Evolutionary conservation across 2,329 filamentous ascomycete species (phyloP).

Genomic region (Capronia americana): DNA sequence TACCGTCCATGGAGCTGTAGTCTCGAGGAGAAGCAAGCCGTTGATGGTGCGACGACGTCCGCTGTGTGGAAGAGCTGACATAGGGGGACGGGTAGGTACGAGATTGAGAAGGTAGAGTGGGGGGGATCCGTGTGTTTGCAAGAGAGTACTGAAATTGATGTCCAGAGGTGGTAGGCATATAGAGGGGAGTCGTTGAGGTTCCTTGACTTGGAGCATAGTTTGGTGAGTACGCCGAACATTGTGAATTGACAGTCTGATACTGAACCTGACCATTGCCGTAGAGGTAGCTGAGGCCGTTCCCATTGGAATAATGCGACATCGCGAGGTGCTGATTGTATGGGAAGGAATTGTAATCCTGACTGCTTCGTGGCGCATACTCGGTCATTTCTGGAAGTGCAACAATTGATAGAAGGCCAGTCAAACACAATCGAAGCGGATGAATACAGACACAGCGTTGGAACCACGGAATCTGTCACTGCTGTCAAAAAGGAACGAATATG

Average conservation of each 20-base stretch:
- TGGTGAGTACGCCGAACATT: conserved; percentile 48
- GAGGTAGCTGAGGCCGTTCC: conserved; percentile 40
- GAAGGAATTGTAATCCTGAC: conserved; percentile 44
- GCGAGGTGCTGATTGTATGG: conserved; percentile 34
- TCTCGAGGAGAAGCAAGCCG: conserved; percentile 45
- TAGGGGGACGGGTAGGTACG: conserved; percentile 44
- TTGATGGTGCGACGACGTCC: conserved; percentile 46
- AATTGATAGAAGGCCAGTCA: conserved; percentile 31
- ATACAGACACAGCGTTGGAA: conserved; percentile 25
- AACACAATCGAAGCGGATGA: conserved; percentile 25
- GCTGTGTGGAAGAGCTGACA: conserved; percentile 42
- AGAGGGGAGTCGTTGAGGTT: conserved; percentile 42
- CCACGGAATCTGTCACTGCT: conserved; percentile 31
- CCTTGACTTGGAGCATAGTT: conserved; percentile 48
- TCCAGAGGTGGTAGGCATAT: conserved; percentile 43
- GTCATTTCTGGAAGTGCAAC: conserved; percentile 45
- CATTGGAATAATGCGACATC: conserved; percentile 43
- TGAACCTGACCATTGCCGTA: conserved; percentile 38
- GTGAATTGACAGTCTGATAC: conserved; percentile 41
- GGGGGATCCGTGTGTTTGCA: conserved; percentile 41
- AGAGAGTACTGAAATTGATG: conserved; percentile 45
- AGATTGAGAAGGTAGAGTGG: conserved; percentile 42
- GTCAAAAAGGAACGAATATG: conserved; percentile 32
- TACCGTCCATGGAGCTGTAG: conserved; percentile 46
- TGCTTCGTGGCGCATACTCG: conserved; percentile 48